These are phyloP conservation scores for Rhizophagus sp. DNA, from an alignment of 192 early-diverging fungal species.

Conservation along the genomic window DNA sequence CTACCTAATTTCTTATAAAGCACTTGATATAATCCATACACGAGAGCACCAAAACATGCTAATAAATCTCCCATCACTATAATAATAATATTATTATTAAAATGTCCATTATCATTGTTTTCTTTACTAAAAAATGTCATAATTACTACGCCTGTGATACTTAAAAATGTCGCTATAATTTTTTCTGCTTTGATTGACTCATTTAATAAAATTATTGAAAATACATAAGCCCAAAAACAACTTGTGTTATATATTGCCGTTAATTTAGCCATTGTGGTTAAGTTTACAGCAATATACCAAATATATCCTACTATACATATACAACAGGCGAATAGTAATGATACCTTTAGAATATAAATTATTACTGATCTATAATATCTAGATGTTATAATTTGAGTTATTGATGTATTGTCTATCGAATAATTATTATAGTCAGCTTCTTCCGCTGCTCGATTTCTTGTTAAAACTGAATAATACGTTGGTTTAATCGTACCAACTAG, in stretches of 20 bases:
- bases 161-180: slow-evolving; percentile 61
- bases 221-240: slow-evolving; percentile 83
- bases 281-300: slow-evolving; percentile 76
- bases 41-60: slow-evolving; percentile 60
- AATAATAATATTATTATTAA: neutral
- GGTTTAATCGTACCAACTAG: neutral
- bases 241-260: slow-evolving; percentile 83
- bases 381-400: slow-evolving; percentile 5
- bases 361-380: neutral
- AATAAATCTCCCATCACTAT: slow-evolving; percentile 55
- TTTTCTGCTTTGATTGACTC: slow-evolving; percentile 65
- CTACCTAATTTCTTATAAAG: slow-evolving; percentile 80
- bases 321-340: slow-evolving; percentile 49
- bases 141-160: slow-evolving; percentile 67
- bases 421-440: neutral
- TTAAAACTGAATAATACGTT: neutral
- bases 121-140: slow-evolving; percentile 54
- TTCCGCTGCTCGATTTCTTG: slow-evolving; percentile 1
- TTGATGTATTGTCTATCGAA: neutral
- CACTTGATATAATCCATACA: slow-evolving; percentile 80
- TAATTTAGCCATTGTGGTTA: slow-evolving; percentile 75
- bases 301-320: slow-evolving; percentile 71
- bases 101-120: slow-evolving; percentile 13
- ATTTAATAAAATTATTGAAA: slow-evolving; percentile 69
- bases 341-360: slow-evolving; percentile 35